Evolutionary conservation across 169 alveolate species (phyloP).

Genomic region (Eimeria sp.): DNA sequence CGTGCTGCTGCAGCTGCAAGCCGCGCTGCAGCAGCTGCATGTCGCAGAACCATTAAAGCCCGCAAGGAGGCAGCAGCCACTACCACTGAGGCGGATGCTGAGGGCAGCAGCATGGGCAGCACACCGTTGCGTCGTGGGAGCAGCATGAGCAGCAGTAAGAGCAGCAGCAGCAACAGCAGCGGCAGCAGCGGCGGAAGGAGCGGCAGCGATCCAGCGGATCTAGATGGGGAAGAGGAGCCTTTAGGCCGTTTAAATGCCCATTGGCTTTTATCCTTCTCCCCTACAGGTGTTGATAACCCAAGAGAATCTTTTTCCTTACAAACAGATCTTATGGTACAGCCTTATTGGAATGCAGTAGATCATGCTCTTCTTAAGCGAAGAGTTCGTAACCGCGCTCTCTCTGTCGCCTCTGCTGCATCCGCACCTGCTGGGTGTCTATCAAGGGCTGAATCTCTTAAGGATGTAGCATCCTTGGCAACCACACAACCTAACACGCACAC

Average conservation of each 20-base stretch:
- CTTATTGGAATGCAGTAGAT: constrained; percentile 84
- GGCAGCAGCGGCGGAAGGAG: constrained; percentile 23
- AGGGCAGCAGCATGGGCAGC: background rate
- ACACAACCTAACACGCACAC: background rate
- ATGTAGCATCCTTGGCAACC: background rate
- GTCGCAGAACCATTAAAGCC: background rate
- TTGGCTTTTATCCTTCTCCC: constrained; percentile 80
- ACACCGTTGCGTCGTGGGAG: too few species aligned
- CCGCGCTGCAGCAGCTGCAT: background rate
- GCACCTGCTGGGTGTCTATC: constrained; percentile 23
- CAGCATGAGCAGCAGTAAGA: constrained; percentile 13
- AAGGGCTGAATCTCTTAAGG: background rate
- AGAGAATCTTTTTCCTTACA: constrained; percentile 25
- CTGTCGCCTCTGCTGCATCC: constrained; percentile 4
- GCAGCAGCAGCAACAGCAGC: constrained; percentile 46
- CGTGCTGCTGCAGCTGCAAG: background rate
- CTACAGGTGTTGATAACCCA: constrained; percentile 79
- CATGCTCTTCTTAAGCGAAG: constrained; percentile 30
- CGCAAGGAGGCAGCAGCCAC: background rate
- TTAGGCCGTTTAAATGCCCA: constrained; percentile 72
- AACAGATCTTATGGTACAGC: constrained; percentile 56
- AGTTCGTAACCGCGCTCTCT: background rate
- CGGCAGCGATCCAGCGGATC: background rate
- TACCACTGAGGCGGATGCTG: background rate
- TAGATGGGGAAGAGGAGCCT: constrained; percentile 39